A percentile compares a stretch with the other conserved stretches of the same genome.
These are phyloP conservation scores for Magnolia kwangsiensis DNA, from an alignment of 164 flowering plant genomes.

Conservation along the genomic window DNA sequence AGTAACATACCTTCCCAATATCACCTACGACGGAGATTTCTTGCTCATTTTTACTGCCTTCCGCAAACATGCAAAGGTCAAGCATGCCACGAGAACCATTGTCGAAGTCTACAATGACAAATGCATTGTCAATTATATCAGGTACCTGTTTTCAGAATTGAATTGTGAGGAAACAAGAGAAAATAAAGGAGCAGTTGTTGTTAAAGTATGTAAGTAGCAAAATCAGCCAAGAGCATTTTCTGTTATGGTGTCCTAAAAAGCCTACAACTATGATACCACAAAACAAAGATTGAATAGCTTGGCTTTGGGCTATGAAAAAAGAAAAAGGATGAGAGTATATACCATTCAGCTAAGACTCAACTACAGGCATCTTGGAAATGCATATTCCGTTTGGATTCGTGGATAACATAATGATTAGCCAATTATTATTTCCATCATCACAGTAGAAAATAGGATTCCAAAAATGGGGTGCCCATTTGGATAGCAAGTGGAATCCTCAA, in stretches of 20 bases:
- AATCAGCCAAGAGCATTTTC: not conserved
- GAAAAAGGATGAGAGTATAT: too few relatives aligned
- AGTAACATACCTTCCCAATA: slow-evolving; percentile 60
- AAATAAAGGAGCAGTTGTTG: not conserved
- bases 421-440: too few relatives aligned
- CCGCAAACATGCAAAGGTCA: slow-evolving; percentile 98
- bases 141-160: slow-evolving; percentile 57
- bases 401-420: too few relatives aligned
- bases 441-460: too few relatives aligned
- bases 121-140: slow-evolving; percentile 94
- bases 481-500: too few relatives aligned
- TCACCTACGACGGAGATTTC: slow-evolving; percentile 95
- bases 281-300: not conserved
- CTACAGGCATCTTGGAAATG: too few relatives aligned
- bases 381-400: too few relatives aligned
- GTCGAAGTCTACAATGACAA: slow-evolving; percentile 84
- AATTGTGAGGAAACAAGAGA: slow-evolving; percentile 1
- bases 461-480: too few relatives aligned
- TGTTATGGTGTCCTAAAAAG: not conserved
- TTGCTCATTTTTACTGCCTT: slow-evolving; percentile 97
- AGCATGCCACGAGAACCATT: slow-evolving; percentile 91
- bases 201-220: not conserved
- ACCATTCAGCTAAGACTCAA: too few relatives aligned
- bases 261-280: not conserved
- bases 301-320: too few relatives aligned